Percentiles rank a stretch among this genome's conserved stretches.
phyloP scores from a whole-genome alignment of 331 rosid genomes.

The Pyracantha coccinea region DNA sequence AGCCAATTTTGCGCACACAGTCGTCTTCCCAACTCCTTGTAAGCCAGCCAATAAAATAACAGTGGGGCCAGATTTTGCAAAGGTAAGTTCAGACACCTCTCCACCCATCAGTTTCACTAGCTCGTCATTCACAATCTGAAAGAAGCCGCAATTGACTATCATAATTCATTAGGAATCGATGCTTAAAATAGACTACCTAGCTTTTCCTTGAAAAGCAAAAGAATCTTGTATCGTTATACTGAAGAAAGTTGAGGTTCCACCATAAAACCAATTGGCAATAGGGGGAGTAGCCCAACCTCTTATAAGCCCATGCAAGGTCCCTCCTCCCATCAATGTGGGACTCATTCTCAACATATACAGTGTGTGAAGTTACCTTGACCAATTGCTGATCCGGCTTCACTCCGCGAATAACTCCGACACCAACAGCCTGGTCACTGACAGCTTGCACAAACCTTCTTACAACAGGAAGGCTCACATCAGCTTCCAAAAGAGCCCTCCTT shows the following conservation, averaged over 20 bases:
- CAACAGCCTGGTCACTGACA: constrained; percentile 92
- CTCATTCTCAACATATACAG: no score
- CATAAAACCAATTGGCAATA: no score
- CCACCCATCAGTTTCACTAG: constrained; percentile 97
- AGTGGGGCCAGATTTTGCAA: constrained; percentile 74
- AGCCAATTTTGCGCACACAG: constrained; percentile 91
- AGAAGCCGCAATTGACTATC: constrained; percentile 16
- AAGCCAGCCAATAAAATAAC: constrained; percentile 93
- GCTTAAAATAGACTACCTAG: neutral
- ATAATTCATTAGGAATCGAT: neutral
- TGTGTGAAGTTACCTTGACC: constrained; percentile 52
- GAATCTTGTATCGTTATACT: neutral
- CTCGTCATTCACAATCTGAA: constrained; percentile 91
- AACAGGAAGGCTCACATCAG: constrained; percentile 99
- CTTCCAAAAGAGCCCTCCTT: constrained; percentile 94
- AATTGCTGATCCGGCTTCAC: constrained; percentile 92
- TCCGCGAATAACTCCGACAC: constrained; percentile 78
- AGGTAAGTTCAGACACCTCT: constrained; percentile 81
- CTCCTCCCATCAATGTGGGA: no score
- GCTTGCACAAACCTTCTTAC: constrained; percentile 94
- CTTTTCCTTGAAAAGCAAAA: neutral
- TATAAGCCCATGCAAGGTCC: no score
- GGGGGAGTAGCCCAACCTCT: no score
- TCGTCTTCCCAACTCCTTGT: constrained; percentile 99
- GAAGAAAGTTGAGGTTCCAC: no score